Conservation (phyloP, 192 early-diverging fungal species). For the Pilaira anomala region DNA sequence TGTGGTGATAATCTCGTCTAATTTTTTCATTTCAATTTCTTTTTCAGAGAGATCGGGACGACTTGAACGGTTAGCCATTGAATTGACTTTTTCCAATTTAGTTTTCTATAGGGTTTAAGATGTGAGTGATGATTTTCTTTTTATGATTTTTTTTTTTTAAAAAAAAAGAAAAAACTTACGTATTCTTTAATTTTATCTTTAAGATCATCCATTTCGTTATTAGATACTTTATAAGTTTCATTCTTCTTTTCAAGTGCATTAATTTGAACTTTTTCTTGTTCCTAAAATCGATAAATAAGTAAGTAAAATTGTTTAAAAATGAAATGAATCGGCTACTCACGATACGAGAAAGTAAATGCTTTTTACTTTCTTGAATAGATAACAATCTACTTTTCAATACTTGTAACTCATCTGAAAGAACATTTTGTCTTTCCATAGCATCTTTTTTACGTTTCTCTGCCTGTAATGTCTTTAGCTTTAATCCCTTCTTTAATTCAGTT, state of each 20-base stretch:
- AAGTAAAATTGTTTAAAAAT: no score
- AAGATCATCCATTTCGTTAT: background rate
- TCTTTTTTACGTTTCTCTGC: background rate
- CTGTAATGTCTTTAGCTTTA: background rate
- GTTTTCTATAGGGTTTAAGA: background rate
- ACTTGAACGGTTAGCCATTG: background rate
- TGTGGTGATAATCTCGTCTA: slow-evolving; percentile 39
- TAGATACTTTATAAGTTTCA: background rate
- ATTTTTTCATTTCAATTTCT: slow-evolving; percentile 1
- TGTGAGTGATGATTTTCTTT: no score
- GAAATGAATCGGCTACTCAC: no score
- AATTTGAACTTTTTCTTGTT: background rate
- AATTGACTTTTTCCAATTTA: background rate
- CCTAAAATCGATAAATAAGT: no score
- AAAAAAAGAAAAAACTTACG: no score
- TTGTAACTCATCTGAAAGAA: background rate
- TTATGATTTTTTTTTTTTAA: no score
- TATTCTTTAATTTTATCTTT: background rate
- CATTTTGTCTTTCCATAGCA: background rate
- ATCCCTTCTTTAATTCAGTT: background rate
- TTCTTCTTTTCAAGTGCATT: background rate
- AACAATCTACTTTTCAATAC: background rate
- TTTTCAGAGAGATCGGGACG: slow-evolving; percentile 12
- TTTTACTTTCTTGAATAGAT: background rate
- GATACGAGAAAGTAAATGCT: background rate